Percentiles rank a stretch among this genome's conserved stretches.
Evolutionary conservation across 2,329 filamentous ascomycete genomes (phyloP).

Genomic region (Pseudogymnoascus sp.): DNA sequence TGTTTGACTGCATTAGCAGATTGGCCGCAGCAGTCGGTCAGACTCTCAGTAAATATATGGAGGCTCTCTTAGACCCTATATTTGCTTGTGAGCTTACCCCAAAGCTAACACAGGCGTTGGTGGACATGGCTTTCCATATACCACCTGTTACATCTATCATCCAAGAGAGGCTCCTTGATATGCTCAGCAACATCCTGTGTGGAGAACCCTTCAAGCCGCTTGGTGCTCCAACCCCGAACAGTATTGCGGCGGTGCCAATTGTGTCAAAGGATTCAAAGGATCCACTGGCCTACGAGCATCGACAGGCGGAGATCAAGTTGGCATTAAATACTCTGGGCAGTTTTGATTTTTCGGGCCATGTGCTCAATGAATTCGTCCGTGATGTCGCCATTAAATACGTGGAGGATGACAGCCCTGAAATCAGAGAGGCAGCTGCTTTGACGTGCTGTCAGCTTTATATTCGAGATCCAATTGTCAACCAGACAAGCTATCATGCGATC

Average conservation of each 20-base stretch:
- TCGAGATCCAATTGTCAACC: conserved; percentile 92
- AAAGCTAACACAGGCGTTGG: conserved; percentile 86
- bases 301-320: conserved; percentile 81
- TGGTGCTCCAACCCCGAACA: conserved; percentile 77
- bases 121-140: conserved; percentile 98
- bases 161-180: conserved; percentile 86
- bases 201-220: conserved; percentile 87
- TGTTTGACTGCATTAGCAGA: conserved; percentile 97
- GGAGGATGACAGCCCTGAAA: conserved; percentile 88
- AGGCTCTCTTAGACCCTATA: conserved; percentile 87
- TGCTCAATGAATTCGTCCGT: conserved; percentile 95
- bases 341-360: conserved; percentile 88
- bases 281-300: conserved; percentile 67
- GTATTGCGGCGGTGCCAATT: conserved; percentile 70
- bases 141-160: conserved; percentile 88
- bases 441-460: conserved; percentile 98
- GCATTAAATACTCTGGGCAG: conserved; percentile 94
- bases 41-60: conserved; percentile 96
- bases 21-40: conserved; percentile 92
- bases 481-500: conserved; percentile 93
- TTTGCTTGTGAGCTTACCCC: conserved; percentile 93
- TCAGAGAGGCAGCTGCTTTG: conserved; percentile 85
- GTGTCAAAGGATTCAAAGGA: conserved; percentile 84
- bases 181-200: conserved; percentile 88
- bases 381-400: conserved; percentile 98